A percentile compares a stretch with the other conserved stretches of the same genome.
Conservation (phyloP, 2,329 filamentous ascomycete species). For the Cucurbitaria berberidis region DNA sequence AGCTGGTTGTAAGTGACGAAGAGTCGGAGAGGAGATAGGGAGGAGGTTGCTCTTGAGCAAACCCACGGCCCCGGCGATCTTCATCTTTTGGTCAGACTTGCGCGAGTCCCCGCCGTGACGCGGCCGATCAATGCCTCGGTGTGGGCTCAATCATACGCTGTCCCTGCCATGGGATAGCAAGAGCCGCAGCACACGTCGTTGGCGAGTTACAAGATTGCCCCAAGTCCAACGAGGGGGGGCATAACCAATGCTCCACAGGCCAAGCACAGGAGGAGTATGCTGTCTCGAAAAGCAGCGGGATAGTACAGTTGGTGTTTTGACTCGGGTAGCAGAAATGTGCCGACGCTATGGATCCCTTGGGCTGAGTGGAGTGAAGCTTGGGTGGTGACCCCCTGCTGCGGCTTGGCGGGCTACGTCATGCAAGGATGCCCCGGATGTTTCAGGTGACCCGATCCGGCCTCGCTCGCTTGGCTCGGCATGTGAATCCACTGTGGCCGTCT, state of each 20-base stretch:
- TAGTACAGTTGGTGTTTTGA: neutral
- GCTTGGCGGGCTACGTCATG: neutral
- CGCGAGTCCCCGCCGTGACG: slow-evolving; percentile 21
- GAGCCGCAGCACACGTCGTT: neutral
- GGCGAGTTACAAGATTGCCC: neutral
- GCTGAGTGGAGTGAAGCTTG: neutral
- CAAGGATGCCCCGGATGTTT: no score
- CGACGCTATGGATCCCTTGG: neutral
- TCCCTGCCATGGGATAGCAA: slow-evolving; percentile 4
- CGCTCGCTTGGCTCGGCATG: neutral
- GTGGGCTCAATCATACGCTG: slow-evolving; percentile 12
- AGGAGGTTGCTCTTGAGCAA: slow-evolving; percentile 11
- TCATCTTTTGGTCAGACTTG: slow-evolving; percentile 28
- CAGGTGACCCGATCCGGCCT: neutral
- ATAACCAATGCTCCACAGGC: neutral
- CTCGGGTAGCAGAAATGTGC: neutral
- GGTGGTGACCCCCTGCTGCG: neutral
- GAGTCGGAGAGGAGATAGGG: slow-evolving; percentile 6
- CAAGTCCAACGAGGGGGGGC: neutral
- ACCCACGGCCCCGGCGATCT: slow-evolving; percentile 19
- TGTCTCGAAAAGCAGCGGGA: neutral
- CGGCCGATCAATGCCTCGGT: slow-evolving; percentile 33
- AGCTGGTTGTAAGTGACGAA: slow-evolving; percentile 4
- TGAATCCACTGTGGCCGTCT: no score
- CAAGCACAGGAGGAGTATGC: neutral